Evolutionary conservation across 176 grass and related monocot species (phyloP).

Genomic region (Aegilops sharonensis): DNA sequence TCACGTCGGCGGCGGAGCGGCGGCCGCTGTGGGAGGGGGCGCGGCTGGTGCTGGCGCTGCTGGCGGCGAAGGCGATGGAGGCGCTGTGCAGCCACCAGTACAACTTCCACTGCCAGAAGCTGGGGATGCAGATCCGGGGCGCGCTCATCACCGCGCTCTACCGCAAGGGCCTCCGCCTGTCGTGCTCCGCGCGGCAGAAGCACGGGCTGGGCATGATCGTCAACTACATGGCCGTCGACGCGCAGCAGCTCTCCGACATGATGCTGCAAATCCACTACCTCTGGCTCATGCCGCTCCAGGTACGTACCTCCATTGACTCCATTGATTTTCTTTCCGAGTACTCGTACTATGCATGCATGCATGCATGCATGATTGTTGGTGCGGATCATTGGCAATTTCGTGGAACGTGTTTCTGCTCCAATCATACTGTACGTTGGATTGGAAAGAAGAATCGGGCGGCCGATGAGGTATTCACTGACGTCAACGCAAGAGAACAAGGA

Average conservation of each 20-base stretch:
- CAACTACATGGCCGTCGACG: conserved; percentile 99
- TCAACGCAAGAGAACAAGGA: not conserved
- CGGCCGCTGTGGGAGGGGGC: conserved; percentile 33
- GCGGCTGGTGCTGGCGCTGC: conserved; percentile 56
- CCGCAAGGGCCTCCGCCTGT: conserved; percentile 76
- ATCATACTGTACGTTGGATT: not conserved
- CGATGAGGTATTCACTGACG: not conserved
- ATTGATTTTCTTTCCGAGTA: no score
- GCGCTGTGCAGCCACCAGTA: conserved; percentile 86
- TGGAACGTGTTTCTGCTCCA: no score
- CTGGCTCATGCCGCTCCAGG: conserved; percentile 98
- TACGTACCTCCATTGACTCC: not conserved
- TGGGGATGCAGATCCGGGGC: conserved; percentile 86
- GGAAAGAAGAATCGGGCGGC: not conserved
- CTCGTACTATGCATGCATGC: no score
- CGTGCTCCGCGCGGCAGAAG: conserved; percentile 66
- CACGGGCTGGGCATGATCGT: conserved; percentile 96
- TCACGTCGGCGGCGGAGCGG: conserved; percentile 12
- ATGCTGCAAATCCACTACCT: conserved; percentile 95
- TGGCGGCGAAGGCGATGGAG: conserved; percentile 72
- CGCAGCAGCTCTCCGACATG: conserved; percentile 97
- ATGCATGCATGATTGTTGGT: no score
- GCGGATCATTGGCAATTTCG: no score
- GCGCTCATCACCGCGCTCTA: conserved; percentile 89
- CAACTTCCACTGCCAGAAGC: conserved; percentile 98